Percentiles rank a stretch among this genome's conserved stretches.
These are phyloP conservation scores for Rhynchosporium agropyri DNA, from an alignment of 2,329 filamentous ascomycete species.

Conservation along the genomic window DNA sequence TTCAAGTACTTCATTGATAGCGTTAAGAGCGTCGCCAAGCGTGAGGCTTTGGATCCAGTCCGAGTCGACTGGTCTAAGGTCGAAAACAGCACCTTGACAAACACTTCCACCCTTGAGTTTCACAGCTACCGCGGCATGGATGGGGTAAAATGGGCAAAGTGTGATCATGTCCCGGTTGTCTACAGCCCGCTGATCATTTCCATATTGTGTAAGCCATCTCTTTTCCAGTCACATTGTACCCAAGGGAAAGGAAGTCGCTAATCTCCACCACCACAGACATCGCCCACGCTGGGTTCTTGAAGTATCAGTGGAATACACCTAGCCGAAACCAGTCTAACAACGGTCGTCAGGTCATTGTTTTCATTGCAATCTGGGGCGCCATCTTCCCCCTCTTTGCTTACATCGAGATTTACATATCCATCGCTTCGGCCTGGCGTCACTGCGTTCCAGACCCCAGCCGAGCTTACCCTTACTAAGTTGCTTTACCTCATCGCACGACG, in stretches of 20 bases:
- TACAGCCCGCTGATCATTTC: neutral
- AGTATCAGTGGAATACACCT: slow-evolving; percentile 6
- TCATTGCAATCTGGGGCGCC: neutral
- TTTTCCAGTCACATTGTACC: neutral
- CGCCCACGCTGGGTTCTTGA: neutral
- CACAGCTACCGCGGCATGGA: neutral
- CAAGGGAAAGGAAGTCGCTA: neutral
- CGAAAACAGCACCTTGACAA: neutral
- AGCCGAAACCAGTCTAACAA: neutral
- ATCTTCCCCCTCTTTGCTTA: neutral
- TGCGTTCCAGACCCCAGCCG: slow-evolving; percentile 3
- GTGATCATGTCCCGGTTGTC: slow-evolving; percentile 2
- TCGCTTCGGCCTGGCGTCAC: slow-evolving; percentile 6
- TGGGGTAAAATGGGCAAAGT: slow-evolving; percentile 7
- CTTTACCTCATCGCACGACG: neutral
- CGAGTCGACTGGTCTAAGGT: neutral
- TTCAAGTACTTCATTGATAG: slow-evolving; percentile 3
- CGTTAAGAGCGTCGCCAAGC: slow-evolving; percentile 2
- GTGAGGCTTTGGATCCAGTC: neutral
- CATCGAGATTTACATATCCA: slow-evolving; percentile 14
- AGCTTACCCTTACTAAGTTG: neutral
- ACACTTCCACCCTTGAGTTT: neutral
- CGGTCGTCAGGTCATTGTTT: neutral
- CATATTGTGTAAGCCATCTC: neutral
- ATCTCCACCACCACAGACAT: neutral